Percentiles rank a stretch among this genome's conserved stretches.
Evolutionary conservation across 805 yeast genomes (phyloP).

Genomic region (Lipomyces yamanashiensis): DNA sequence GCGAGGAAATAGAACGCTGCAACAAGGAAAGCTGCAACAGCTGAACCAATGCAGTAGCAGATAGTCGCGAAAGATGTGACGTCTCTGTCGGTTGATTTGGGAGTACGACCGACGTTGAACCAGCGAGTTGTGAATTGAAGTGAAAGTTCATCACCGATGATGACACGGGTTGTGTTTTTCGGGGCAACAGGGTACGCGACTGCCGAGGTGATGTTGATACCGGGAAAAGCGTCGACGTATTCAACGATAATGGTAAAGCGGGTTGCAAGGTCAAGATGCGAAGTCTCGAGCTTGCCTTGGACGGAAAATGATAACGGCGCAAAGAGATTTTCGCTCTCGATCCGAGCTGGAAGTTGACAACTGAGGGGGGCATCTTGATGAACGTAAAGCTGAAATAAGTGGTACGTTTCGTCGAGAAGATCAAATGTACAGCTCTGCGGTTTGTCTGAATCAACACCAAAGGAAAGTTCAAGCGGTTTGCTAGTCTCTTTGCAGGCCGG

Average conservation of each 20-base stretch:
- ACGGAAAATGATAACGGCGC: slow-evolving; percentile 67
- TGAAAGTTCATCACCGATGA: slow-evolving; percentile 68
- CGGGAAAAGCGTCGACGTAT: slow-evolving; percentile 39
- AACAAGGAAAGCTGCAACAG: slow-evolving; percentile 32
- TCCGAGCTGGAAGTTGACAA: slow-evolving; percentile 63
- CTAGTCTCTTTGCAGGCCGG: slow-evolving; percentile 70
- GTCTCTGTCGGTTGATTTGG: slow-evolving; percentile 25
- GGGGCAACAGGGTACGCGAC: slow-evolving; percentile 31
- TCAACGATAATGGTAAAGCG: slow-evolving; percentile 59
- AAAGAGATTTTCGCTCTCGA: slow-evolving; percentile 41
- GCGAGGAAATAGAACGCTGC: slow-evolving; percentile 35
- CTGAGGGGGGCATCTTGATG: slow-evolving; percentile 80
- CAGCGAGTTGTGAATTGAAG: slow-evolving; percentile 64
- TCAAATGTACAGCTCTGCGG: slow-evolving; percentile 63
- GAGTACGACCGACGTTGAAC: slow-evolving; percentile 43
- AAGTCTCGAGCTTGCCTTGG: slow-evolving; percentile 68
- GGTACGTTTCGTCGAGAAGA: slow-evolving; percentile 68
- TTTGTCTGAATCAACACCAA: slow-evolving; percentile 52
- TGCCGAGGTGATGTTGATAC: slow-evolving; percentile 42
- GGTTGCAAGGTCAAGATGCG: slow-evolving; percentile 70
- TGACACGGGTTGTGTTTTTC: slow-evolving; percentile 51
- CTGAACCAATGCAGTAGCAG: slow-evolving; percentile 35
- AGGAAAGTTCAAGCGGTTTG: slow-evolving; percentile 59
- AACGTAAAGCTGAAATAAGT: slow-evolving; percentile 72
- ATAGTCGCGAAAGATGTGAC: slow-evolving; percentile 31